Evolutionary conservation across 768 basidiomycete species (phyloP).

Genomic region (Brasilioporus rufonigricans): DNA sequence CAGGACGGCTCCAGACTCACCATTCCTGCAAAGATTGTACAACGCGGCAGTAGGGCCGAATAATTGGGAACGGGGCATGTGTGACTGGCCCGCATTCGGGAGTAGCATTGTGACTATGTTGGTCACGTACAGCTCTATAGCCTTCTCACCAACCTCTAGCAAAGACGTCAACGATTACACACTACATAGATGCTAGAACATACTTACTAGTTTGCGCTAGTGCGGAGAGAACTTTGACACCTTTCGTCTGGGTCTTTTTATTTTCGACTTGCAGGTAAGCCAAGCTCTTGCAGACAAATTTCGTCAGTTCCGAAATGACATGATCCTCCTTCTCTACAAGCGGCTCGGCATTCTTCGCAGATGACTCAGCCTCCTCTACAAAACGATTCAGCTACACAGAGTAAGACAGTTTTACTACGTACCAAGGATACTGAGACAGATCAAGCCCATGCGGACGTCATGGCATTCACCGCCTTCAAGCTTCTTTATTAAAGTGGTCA

Average conservation of each 20-base stretch:
- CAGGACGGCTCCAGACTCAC: neutral
- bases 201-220: neutral
- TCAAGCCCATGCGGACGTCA: no score
- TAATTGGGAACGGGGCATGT: neutral
- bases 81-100: neutral
- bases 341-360: no score
- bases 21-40: neutral
- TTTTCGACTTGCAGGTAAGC: neutral
- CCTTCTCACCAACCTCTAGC: no score
- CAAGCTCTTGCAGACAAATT: neutral
- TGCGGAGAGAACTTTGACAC: neutral
- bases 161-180: no score
- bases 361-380: no score
- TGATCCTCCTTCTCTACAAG: no score
- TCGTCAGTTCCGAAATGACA: no score
- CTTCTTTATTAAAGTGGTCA: neutral
- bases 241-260: neutral
- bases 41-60: neutral
- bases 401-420: no score
- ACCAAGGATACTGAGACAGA: no score
- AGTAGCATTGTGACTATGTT: no score
- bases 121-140: no score
- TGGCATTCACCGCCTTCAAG: neutral
- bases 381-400: no score
- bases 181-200: neutral